phyloP scores from a whole-genome alignment of 139 green algal genomes.

The Chlorella sorokiniana region DNA sequence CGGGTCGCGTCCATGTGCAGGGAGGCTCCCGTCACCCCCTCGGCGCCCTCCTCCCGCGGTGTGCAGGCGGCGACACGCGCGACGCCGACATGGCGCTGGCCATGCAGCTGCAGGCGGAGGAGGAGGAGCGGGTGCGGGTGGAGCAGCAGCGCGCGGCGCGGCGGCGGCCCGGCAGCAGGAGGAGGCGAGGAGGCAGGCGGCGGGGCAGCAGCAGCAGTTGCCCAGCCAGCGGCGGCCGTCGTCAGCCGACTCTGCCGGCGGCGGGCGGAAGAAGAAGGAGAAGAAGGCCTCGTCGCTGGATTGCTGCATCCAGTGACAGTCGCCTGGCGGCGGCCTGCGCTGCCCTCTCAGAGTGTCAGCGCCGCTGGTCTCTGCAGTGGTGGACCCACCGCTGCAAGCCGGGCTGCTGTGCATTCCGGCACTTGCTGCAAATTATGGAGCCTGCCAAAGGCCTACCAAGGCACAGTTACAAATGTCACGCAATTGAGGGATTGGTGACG shows the following conservation, averaged over 20 bases:
- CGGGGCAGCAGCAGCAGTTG: constrained; percentile 5
- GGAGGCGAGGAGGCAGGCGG: constrained; percentile 14
- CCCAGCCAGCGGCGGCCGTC: not conserved
- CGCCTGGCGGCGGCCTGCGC: not conserved
- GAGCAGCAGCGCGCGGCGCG: constrained; percentile 20
- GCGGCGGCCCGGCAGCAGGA: constrained; percentile 18
- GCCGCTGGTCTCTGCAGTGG: too few species aligned
- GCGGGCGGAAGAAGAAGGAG: constrained; percentile 32
- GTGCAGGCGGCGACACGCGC: constrained; percentile 7
- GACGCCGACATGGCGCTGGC: constrained; percentile 85
- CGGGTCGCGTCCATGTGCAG: too few species aligned
- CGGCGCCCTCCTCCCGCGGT: not conserved
- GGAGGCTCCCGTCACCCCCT: not conserved
- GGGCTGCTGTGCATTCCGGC: too few species aligned
- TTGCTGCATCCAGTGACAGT: constrained; percentile 30
- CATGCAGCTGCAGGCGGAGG: constrained; percentile 83
- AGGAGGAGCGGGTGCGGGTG: constrained; percentile 32
- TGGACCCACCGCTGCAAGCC: too few species aligned
- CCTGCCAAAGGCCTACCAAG: too few species aligned
- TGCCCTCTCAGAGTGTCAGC: too few species aligned
- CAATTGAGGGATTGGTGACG: too few species aligned
- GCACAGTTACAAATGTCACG: too few species aligned
- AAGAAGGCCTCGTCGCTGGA: constrained; percentile 20
- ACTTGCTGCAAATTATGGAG: too few species aligned
- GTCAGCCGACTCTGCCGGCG: constrained; percentile 3